Evolutionary conservation across 306 rosid genomes (phyloP).

Genomic region (Ormosia semicastrata): DNA sequence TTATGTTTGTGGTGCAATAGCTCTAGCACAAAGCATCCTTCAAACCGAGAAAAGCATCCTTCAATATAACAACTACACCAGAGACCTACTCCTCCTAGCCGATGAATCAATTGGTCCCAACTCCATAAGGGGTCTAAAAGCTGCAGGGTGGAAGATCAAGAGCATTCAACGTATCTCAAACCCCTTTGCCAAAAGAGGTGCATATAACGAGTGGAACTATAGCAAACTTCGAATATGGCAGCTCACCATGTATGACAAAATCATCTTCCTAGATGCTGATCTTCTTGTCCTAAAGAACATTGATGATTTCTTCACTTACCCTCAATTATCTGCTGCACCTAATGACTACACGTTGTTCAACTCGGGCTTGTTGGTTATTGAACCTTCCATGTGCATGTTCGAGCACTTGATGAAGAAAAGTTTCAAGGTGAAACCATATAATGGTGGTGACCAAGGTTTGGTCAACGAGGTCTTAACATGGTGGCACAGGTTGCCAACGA

Average conservation of each 20-base stretch:
- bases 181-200: constrained; percentile 44
- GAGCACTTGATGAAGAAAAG: constrained; percentile 39
- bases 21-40: constrained; percentile 70
- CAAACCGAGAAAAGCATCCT: constrained; percentile 35
- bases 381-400: constrained; percentile 63
- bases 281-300: constrained; percentile 46
- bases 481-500: constrained; percentile 69
- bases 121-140: constrained; percentile 40
- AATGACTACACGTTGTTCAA: constrained; percentile 50
- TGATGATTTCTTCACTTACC: constrained; percentile 40
- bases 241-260: constrained; percentile 44
- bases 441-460: constrained; percentile 78
- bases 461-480: constrained; percentile 64
- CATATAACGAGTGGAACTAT: constrained; percentile 79
- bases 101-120: constrained; percentile 50
- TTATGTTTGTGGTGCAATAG: constrained; percentile 74
- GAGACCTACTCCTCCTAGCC: constrained; percentile 62
- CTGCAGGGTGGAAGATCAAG: constrained; percentile 61
- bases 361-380: constrained; percentile 66
- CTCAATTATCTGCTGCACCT: constrained; percentile 53
- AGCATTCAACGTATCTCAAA: constrained; percentile 50
- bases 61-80: constrained; percentile 33
- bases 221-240: constrained; percentile 74
- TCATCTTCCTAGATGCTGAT: constrained; percentile 69
- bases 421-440: constrained; percentile 47